phyloP scores from a whole-genome alignment of 306 rosid genomes.

The Glycine soja region DNA sequence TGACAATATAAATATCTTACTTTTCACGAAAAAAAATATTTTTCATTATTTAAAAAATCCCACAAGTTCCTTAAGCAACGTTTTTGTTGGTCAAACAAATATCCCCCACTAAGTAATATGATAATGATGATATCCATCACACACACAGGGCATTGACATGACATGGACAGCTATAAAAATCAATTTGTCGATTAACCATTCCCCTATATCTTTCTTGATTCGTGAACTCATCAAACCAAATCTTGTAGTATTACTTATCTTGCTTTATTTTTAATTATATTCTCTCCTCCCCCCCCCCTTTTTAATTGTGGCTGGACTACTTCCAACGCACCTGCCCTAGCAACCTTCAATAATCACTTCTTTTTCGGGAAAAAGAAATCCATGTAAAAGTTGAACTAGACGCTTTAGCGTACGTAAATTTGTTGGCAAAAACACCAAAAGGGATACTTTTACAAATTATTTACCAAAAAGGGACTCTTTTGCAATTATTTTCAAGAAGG shows the following conservation, averaged over 20 bases:
- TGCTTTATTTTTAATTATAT: not conserved
- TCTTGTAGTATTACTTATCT: constrained; percentile 22
- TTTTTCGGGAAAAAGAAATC: not conserved
- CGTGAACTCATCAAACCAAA: constrained; percentile 20
- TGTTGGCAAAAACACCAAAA: too few relatives aligned
- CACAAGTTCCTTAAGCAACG: not conserved
- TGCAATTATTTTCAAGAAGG: too few relatives aligned
- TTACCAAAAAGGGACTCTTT: too few relatives aligned
- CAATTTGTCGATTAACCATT: constrained; percentile 32
- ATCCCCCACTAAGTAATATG: not conserved
- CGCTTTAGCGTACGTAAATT: not conserved
- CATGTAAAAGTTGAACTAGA: not conserved
- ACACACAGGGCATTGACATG: constrained; percentile 6
- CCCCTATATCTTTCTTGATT: not conserved
- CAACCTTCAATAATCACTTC: not conserved
- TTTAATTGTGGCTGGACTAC: constrained; percentile 22
- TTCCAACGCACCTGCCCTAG: constrained; percentile 22
- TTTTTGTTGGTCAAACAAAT: constrained; percentile 11
- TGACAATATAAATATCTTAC: too few relatives aligned
- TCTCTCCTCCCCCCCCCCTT: not conserved
- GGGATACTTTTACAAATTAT: too few relatives aligned
- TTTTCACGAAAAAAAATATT: too few relatives aligned
- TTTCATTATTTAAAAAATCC: not conserved
- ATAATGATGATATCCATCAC: constrained; percentile 17
- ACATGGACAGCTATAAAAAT: constrained; percentile 40